These are phyloP conservation scores for Wickerhamiella brachini DNA, from an alignment of 805 yeast genomes.

Conservation along the genomic window DNA sequence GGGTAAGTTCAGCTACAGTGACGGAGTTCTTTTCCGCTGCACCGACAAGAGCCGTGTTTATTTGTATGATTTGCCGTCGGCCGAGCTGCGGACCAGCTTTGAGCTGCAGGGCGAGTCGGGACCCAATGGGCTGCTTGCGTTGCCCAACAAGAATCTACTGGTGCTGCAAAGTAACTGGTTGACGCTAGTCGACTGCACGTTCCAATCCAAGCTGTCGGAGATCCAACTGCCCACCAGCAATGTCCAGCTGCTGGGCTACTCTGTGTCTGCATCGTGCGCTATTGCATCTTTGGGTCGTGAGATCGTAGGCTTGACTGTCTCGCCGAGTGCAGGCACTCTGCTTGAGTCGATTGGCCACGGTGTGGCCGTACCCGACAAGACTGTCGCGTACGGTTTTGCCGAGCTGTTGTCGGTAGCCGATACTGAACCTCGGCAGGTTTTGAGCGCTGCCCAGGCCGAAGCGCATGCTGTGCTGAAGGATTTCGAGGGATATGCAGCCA, in stretches of 20 bases:
- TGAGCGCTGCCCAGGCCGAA: constrained; percentile 14
- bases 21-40: constrained; percentile 6
- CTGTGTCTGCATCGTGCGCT: constrained; percentile 6
- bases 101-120: constrained; percentile 5
- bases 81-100: constrained; percentile 1
- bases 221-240: background rate
- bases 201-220: constrained; percentile 9
- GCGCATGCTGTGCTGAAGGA: constrained; percentile 29
- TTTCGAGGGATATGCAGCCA: constrained; percentile 32
- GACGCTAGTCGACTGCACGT: constrained; percentile 14
- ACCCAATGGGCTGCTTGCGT: constrained; percentile 8
- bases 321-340: constrained; percentile 13
- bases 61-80: constrained; percentile 6
- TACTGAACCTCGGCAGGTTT: background rate
- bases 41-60: background rate
- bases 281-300: constrained; percentile 7
- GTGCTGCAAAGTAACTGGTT: constrained; percentile 4
- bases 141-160: constrained; percentile 11
- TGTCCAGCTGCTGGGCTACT: constrained; percentile 8
- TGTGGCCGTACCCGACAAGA: constrained; percentile 7
- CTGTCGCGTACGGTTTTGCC: constrained; percentile 15
- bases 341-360: constrained; percentile 17
- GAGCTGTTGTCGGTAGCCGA: constrained; percentile 25
- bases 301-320: constrained; percentile 16
- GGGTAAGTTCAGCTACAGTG: constrained; percentile 4